Conservation (phyloP, 768 basidiomycete genomes). For the Tulasnella sp. region DNA sequence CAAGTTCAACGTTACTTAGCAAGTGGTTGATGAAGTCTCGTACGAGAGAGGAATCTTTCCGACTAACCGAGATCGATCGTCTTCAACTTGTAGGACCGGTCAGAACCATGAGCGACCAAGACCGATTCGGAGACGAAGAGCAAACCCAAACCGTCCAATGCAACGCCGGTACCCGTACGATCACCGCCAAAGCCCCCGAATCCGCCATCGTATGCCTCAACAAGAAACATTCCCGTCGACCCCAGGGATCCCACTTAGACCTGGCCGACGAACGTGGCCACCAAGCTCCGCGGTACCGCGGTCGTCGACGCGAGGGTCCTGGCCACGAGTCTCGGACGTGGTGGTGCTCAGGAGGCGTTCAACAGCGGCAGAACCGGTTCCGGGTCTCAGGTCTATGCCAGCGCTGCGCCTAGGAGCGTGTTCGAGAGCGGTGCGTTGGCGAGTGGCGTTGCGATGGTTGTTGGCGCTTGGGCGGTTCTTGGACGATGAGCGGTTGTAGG, state of each 20-base stretch:
- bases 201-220: constrained; percentile 35
- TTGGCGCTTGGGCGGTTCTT: neutral
- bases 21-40: neutral
- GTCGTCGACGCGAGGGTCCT: constrained; percentile 60
- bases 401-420: neutral
- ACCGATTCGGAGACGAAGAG: constrained; percentile 39
- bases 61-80: no score
- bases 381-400: neutral
- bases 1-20: constrained; percentile 13
- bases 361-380: constrained; percentile 25
- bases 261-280: neutral
- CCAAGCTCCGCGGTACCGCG: constrained; percentile 51
- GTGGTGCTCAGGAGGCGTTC: constrained; percentile 40
- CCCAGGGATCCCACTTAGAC: no score
- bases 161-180: constrained; percentile 1
- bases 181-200: constrained; percentile 32
- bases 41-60: constrained; percentile 41
- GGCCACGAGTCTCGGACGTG: constrained; percentile 68
- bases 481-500: neutral
- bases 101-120: constrained; percentile 32
- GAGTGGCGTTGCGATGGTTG: neutral
- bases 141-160: constrained; percentile 33
- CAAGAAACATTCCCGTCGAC: no score
- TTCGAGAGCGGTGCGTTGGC: no score
- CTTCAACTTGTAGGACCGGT: constrained; percentile 30